A percentile compares a stretch with the other conserved stretches of the same genome.
phyloP scores from a whole-genome alignment of 2,329 filamentous ascomycete genomes.

The Didymella segeticola region DNA sequence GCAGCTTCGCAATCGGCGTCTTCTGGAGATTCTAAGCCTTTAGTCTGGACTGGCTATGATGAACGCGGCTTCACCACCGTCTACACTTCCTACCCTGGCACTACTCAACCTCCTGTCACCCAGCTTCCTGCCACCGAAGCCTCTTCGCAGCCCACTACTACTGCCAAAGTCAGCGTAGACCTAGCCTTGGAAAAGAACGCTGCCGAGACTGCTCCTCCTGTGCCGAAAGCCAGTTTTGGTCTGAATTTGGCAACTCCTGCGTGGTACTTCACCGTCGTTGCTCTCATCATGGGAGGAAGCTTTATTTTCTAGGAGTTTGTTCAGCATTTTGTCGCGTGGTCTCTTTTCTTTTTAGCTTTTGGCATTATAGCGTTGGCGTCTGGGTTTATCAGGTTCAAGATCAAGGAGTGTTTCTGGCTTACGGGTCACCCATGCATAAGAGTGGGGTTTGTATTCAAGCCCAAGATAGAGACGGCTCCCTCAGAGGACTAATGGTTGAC shows the following conservation, averaged over 20 bases:
- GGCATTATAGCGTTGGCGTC: conserved; percentile 15
- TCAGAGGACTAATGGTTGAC: background rate
- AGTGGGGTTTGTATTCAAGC: background rate
- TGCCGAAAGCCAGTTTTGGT: conserved; percentile 13
- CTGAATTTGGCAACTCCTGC: background rate
- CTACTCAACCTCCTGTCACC: conserved; percentile 16
- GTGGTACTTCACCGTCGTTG: background rate
- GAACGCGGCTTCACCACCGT: conserved; percentile 59
- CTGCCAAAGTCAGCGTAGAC: conserved; percentile 3
- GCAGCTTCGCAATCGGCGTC: conserved; percentile 46
- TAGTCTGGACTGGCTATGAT: conserved; percentile 56
- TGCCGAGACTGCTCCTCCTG: conserved; percentile 7
- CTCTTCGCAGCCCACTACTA: conserved; percentile 2
- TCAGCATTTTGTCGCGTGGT: background rate
- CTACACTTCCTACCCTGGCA: conserved; percentile 40
- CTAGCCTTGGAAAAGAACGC: conserved; percentile 19
- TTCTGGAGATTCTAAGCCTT: conserved; percentile 36
- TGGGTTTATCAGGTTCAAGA: conserved; percentile 6
- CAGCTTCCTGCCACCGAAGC: conserved; percentile 8
- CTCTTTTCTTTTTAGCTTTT: background rate
- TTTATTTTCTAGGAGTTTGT: background rate
- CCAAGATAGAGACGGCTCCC: background rate
- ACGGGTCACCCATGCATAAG: background rate
- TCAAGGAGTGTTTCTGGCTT: conserved; percentile 6
- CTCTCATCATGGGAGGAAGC: background rate